Percentiles rank a stretch among this genome's conserved stretches.
Evolutionary conservation across 805 yeast species (phyloP).

Genomic region (Vanderwaltozyma verrucispora): DNA sequence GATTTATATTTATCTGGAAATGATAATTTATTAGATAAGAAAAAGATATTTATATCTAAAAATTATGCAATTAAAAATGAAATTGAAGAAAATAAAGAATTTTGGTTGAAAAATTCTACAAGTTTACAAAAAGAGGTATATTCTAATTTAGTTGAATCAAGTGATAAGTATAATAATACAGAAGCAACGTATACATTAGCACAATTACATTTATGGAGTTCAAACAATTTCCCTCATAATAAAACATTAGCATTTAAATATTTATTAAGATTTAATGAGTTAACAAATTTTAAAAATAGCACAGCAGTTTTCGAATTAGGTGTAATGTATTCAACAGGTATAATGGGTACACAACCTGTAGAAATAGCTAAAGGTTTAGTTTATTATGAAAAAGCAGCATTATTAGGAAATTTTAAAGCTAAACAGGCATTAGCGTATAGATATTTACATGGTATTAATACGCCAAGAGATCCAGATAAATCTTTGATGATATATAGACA

Average conservation of each 20-base stretch:
- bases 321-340: slow-evolving; percentile 67
- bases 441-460: slow-evolving; percentile 49
- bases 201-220: slow-evolving; percentile 53
- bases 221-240: slow-evolving; percentile 49
- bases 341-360: slow-evolving; percentile 57
- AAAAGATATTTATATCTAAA: slow-evolving; percentile 16
- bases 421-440: slow-evolving; percentile 72
- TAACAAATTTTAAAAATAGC: slow-evolving; percentile 34
- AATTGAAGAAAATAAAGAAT: slow-evolving; percentile 2
- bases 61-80: slow-evolving; percentile 16
- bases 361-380: slow-evolving; percentile 57
- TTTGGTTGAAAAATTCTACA: slow-evolving; percentile 8
- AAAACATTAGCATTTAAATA: slow-evolving; percentile 43
- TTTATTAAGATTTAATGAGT: slow-evolving; percentile 40
- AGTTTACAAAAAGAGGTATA: slow-evolving; percentile 10
- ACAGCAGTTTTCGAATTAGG: slow-evolving; percentile 74
- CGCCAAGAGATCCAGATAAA: slow-evolving; percentile 40
- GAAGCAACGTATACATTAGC: slow-evolving; percentile 46
- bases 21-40: neutral
- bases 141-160: slow-evolving; percentile 13
- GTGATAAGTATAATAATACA: slow-evolving; percentile 28
- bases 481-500: slow-evolving; percentile 51
- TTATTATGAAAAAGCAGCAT: slow-evolving; percentile 65
- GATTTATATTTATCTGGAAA: neutral
- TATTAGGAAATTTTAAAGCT: slow-evolving; percentile 54